Base-by-base conservation (phyloP, 1,139 yeast species). In the Candida sanyaensis region DNA sequence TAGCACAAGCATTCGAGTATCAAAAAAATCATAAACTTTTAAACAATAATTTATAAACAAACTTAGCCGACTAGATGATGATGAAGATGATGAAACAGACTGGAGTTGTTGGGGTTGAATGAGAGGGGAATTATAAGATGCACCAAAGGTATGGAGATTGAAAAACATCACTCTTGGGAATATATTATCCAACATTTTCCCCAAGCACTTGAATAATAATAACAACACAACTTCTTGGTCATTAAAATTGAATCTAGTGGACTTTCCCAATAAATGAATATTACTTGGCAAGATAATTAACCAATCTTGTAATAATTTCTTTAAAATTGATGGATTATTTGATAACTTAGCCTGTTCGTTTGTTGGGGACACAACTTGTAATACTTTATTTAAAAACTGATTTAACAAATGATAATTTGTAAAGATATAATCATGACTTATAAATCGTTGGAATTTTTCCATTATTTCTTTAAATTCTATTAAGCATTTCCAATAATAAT, bases 291-390 rank as follows among this genome's bases (percentile, higher is more conserved):
- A 39, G 10, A 63, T 64, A 5, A 61, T 50, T 27, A 64, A 49
- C 68, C 70, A 67, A n/a, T 51, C 52, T 37, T 71, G 54, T 26
- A 68, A 52, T 4, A 64, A 40, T 21, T 51, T 50, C 48, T 63
- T 66, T 13, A 64, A 44, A 7, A 51, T 12, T 10, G 26, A n/a
- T 5, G 48, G 42, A 21, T 29, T 26, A 12, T 32, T 26, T 6
- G 21, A 17, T 3, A 26, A 26, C 2, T 8, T 8, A 26, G 28
- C 9, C 28, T 6, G 28, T 26, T 40, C 10, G 10, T 10, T n/a
- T 26, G 7, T 41, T 11, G 28, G 38, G 2, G 11, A 5, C 7
- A 23, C 55, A 54, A 34, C 55, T 53, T 13, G 41, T 41, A n/a
- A 43, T 40, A 12, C 46, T 21, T 13, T 42, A 29, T 10, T 42